Evolutionary conservation across 148 eudicot genomes (phyloP).

Genomic region (Selenicereus undatus): DNA sequence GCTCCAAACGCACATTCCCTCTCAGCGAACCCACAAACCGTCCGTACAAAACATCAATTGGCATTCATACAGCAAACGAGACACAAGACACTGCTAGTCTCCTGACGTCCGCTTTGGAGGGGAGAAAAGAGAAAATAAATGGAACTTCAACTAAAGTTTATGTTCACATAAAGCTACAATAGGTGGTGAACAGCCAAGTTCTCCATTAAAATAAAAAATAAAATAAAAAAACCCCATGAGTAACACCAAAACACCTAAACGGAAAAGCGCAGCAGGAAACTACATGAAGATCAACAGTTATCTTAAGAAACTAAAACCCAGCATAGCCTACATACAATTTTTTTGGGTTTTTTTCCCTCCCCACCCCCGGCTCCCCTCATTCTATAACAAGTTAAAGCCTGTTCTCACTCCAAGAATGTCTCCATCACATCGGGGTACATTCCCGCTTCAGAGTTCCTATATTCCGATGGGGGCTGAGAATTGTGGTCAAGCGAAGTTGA

Average conservation of each 20-base stretch:
- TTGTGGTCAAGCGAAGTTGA: constrained; percentile 82
- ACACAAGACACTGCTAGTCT: neutral
- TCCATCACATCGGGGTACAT: constrained; percentile 95
- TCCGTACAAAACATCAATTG: neutral
- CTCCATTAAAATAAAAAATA: too few relatives aligned
- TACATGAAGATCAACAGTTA: constrained; percentile 20
- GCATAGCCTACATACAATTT: constrained; percentile 34
- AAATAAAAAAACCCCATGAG: constrained; percentile 17
- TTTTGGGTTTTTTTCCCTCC: neutral
- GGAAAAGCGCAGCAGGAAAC: constrained; percentile 4
- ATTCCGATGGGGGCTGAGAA: constrained; percentile 46
- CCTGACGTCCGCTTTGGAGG: neutral
- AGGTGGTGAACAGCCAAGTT: constrained; percentile 17
- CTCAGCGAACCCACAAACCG: neutral
- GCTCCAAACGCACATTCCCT: neutral
- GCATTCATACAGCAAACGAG: neutral
- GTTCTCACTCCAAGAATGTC: constrained; percentile 56
- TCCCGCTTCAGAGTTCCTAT: constrained; percentile 52
- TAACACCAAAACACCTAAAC: constrained; percentile 15
- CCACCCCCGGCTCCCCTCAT: neutral
- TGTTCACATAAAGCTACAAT: constrained; percentile 25
- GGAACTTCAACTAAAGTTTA: constrained; percentile 22
- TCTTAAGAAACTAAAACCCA: constrained; percentile 16
- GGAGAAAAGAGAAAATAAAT: neutral
- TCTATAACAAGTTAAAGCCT: neutral